These are phyloP conservation scores for Xylaria sp. DNA, from an alignment of 2,329 filamentous ascomycete species.

Conservation along the genomic window DNA sequence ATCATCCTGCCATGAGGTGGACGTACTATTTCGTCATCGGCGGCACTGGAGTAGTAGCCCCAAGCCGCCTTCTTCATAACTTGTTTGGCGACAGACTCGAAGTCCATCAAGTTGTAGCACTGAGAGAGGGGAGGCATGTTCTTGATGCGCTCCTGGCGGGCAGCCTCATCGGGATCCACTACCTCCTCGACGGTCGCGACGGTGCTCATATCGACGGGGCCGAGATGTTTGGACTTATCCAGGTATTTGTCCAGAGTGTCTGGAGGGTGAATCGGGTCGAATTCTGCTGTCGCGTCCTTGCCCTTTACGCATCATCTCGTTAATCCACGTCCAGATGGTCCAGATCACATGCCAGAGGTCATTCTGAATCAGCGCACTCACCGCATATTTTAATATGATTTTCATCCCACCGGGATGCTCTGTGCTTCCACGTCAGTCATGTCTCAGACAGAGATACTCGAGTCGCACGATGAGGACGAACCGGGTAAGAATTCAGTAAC, in stretches of 20 bases:
- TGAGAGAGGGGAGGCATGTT: conserved; percentile 76
- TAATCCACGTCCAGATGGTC: not conserved
- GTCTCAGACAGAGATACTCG: not conserved
- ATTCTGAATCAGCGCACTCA: conserved; percentile 30
- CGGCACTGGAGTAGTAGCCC: conserved; percentile 95
- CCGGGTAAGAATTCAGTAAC: conserved; percentile 83
- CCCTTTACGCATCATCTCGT: conserved; percentile 42
- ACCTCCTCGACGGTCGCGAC: conserved; percentile 63
- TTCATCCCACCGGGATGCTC: conserved; percentile 86
- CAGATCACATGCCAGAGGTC: not conserved
- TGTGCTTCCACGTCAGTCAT: conserved; percentile 28
- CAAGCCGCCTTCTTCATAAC: conserved; percentile 96
- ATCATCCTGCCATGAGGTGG: not conserved
- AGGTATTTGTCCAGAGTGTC: conserved; percentile 86
- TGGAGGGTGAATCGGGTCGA: conserved; percentile 80
- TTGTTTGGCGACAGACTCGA: conserved; percentile 82
- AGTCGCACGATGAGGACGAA: conserved; percentile 9
- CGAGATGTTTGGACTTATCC: conserved; percentile 77
- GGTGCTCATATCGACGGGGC: conserved; percentile 81
- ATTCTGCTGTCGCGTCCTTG: conserved; percentile 89
- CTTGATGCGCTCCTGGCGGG: conserved; percentile 66
- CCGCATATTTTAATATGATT: conserved; percentile 93
- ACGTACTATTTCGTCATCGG: conserved; percentile 78
- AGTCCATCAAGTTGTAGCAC: conserved; percentile 93
- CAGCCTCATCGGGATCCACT: conserved; percentile 62